Conservation (phyloP, 208 protist genomes). For the Leishmania aethiopica region DNA sequence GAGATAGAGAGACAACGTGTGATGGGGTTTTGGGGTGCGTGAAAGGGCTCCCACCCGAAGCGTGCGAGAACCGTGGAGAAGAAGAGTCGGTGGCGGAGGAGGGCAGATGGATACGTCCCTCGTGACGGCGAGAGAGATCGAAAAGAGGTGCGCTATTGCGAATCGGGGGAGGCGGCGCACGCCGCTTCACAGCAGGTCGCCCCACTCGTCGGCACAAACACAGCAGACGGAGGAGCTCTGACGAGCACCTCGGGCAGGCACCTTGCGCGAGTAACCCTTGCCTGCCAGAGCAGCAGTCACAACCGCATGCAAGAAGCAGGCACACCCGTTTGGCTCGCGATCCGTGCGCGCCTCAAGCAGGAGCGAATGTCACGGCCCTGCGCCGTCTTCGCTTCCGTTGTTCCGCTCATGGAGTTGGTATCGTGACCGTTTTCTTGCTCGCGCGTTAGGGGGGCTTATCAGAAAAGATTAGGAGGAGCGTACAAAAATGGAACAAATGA, state of each 20-base stretch:
- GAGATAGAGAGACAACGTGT: background rate
- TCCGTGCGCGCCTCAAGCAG: background rate
- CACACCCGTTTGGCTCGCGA: background rate
- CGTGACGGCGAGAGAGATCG: background rate
- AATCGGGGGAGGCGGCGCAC: background rate
- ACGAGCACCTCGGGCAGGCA: background rate
- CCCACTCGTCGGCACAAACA: background rate
- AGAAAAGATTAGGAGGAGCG: background rate
- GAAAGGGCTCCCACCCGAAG: background rate
- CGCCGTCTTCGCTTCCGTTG: background rate
- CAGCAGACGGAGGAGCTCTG: background rate
- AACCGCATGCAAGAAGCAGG: no score
- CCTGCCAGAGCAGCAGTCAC: background rate
- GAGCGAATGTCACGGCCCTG: background rate
- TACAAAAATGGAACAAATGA: background rate
- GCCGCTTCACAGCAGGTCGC: background rate
- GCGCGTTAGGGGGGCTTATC: background rate
- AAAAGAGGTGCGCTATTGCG: background rate
- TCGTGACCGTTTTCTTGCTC: background rate
- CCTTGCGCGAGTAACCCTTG: background rate
- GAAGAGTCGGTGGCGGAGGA: background rate
- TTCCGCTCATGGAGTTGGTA: background rate
- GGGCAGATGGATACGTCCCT: background rate
- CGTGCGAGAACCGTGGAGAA: background rate
- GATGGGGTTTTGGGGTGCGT: background rate